Evolutionary conservation across 768 basidiomycete genomes (phyloP).

Genomic region (Leccinum uliginosum): DNA sequence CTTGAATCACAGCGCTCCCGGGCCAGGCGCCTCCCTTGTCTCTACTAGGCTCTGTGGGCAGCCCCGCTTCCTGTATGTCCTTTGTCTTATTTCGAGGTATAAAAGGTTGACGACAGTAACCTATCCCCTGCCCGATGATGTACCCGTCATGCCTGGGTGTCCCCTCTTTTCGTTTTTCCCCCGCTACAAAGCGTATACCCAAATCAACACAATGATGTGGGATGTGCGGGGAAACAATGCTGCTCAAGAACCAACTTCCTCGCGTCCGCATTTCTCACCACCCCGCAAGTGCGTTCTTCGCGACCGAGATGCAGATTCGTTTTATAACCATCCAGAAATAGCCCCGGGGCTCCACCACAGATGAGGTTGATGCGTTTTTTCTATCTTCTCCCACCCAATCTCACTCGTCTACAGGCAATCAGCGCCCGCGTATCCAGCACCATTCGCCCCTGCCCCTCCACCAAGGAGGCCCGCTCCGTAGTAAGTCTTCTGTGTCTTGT

Average conservation of each 20-base stretch:
- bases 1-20: constrained; percentile 19
- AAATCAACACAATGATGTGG: constrained; percentile 30
- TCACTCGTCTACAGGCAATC: constrained; percentile 13
- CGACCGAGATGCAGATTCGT: not conserved
- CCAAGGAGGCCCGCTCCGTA: constrained; percentile 16
- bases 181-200: constrained; percentile 31
- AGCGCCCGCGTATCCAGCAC: constrained; percentile 9
- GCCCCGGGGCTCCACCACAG: constrained; percentile 7
- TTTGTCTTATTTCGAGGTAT: constrained; percentile 17
- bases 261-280: constrained; percentile 13
- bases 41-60: constrained; percentile 25
- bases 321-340: constrained; percentile 8
- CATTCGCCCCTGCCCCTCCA: constrained; percentile 17
- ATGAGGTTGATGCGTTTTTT: constrained; percentile 9
- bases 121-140: constrained; percentile 5
- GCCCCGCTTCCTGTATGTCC: constrained; percentile 18
- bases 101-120: constrained; percentile 14
- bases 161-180: constrained; percentile 29
- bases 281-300: constrained; percentile 16
- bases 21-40: constrained; percentile 14
- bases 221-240: constrained; percentile 19
- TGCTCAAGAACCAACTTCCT: constrained; percentile 11
- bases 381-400: not conserved
- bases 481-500: constrained; percentile 10
- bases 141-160: constrained; percentile 28